Evolutionary conservation across 169 alveolate species (phyloP), one percentile per base, ranked within the genome.

Genomic region (Plasmodium yoelii): DNA sequence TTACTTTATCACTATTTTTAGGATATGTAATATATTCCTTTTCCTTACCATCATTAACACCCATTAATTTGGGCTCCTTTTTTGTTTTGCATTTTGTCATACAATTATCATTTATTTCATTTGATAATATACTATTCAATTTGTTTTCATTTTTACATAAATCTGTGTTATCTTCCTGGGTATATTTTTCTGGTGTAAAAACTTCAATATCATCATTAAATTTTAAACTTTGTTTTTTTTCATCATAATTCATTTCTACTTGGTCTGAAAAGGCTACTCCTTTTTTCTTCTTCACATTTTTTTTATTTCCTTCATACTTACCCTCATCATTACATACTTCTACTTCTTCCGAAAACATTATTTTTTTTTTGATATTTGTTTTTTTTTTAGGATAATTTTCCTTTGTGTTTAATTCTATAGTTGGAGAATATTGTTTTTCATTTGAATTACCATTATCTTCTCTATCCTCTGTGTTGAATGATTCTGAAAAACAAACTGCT

Each of bases 281-380:
- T 46, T 46, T 61, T 51, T 51, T 49, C 51, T 75, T 65, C 60
- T 63, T 22, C 39, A 10, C 10, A n/a, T 51, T 53, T 61, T 55
- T 46, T 65, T 75, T 63, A 39, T 5, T 28, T 75, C 56, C 77
- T 5, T 51, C n/a, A 60, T 28, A 15, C 59, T 15, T 26, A 46
- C 61, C 56, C 5, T 42, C 49, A 1, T 74, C 74, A 10, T 26
- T 42, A 53, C 55, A 75, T 46, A 75, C 39, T 47, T 63, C 59
- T 5, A 75, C 67, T 39, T 75, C 64, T 10, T 75, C 88, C 51
- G 77, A 24, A 75, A 75, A 75, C 88, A 75, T 75, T 44, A 63
- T 51, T 64, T 56, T 75, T 75, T 75, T 61, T 55, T 75, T 75
- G 19, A 42, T 69, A 51, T 75, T 75, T 61, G 44, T 22, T 18